phyloP scores from a whole-genome alignment of 1,284 basidiomycete genomes.

The Rhodotorula sp. region DNA sequence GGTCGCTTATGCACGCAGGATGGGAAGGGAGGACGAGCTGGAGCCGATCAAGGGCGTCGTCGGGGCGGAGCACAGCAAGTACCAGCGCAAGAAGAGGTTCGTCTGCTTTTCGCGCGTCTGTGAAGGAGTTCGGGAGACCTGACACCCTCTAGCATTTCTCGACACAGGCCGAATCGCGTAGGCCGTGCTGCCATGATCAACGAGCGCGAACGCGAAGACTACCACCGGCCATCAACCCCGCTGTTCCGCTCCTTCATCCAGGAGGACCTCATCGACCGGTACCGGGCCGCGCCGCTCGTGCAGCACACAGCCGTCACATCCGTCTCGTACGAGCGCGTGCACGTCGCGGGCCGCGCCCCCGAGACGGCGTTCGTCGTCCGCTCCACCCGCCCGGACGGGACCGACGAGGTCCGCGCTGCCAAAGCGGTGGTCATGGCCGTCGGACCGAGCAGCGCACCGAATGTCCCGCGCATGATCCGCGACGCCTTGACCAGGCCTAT shows the following conservation, averaged over 20 bases:
- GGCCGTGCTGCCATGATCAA: conserved; percentile 46
- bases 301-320: conserved; percentile 30
- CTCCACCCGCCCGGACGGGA: conserved; percentile 16
- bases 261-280: conserved; percentile 44
- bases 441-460: conserved; percentile 47
- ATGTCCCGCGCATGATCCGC: conserved; percentile 42
- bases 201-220: conserved; percentile 52
- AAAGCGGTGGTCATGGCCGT: conserved; percentile 47
- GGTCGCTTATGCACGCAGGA: conserved; percentile 46
- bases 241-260: conserved; percentile 48
- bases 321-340: conserved; percentile 23
- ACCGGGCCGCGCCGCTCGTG: conserved; percentile 36
- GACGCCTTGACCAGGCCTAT: neutral
- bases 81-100: conserved; percentile 48
- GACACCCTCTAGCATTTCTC: neutral
- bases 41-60: conserved; percentile 51
- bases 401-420: conserved; percentile 11
- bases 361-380: conserved; percentile 25
- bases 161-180: neutral
- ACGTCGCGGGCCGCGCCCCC: conserved; percentile 18
- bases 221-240: conserved; percentile 46
- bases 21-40: conserved; percentile 43
- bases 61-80: conserved; percentile 51
- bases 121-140: neutral
- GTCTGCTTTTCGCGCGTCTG: conserved; percentile 2